A percentile compares a stretch with the other conserved stretches of the same genome.
These are phyloP conservation scores for Nicotiana otophora DNA, from an alignment of 257 asterid genomes.

Conservation along the genomic window DNA sequence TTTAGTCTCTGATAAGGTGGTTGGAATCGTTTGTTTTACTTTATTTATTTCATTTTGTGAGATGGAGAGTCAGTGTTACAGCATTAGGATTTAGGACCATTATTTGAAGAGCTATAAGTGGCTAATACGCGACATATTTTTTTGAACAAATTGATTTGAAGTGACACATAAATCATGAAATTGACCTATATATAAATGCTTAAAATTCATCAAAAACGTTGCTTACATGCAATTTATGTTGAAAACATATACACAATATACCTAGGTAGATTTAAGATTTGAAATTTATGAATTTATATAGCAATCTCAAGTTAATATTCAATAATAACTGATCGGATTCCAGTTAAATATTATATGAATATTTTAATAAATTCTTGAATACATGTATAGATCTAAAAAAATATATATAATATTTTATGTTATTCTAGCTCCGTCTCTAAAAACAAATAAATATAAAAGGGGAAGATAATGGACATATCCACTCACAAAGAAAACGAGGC, in stretches of 20 bases:
- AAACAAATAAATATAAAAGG: not conserved
- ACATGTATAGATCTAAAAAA: no score
- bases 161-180: not conserved
- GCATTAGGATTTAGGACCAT: not conserved
- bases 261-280: fast-evolving
- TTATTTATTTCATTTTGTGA: not conserved
- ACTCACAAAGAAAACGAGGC: not conserved
- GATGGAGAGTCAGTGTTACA: not conserved
- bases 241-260: not conserved
- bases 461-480: not conserved
- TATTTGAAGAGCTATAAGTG: not conserved
- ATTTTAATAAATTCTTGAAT: no score
- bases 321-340: no score
- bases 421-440: not conserved
- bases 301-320: no score
- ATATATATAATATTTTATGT: no score
- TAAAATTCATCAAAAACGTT: not conserved
- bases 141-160: not conserved
- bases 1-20: not conserved
- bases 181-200: not conserved
- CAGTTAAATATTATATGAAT: no score
- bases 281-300: no score
- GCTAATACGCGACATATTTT: not conserved
- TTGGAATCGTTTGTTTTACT: not conserved
- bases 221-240: not conserved